Evolutionary conservation across 768 basidiomycete genomes (phyloP), one percentile per base, ranked within the genome.

Genomic region (Panus rudis): DNA sequence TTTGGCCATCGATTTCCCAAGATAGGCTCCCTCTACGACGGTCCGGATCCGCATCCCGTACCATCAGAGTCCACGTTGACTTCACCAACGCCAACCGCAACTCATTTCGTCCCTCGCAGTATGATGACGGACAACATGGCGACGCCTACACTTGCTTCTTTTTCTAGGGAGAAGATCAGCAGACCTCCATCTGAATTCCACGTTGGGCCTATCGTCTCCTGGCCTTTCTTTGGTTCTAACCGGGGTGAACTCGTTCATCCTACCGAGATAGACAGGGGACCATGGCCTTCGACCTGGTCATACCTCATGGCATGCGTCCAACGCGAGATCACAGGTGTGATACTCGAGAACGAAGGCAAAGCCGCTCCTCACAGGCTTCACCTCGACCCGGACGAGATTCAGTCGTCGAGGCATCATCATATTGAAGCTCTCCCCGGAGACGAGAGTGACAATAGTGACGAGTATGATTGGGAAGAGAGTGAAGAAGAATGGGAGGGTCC

Each of bases 151-250:
- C n/a, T n/a, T n/a, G n/a, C n/a, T n/a, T n/a, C n/a, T n/a, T n/a
- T n/a, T n/a, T n/a, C n/a, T n/a, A n/a, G n/a, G n/a, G n/a, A n/a
- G n/a, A n/a, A n/a, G n/a, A n/a, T n/a, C n/a, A n/a, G n/a, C n/a
- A 20, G 22, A 1, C 33, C 46, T 27, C 41, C 8, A 11, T 52
- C 59, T 26, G 66, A 72, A 39, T 76, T 72, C 60, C 75, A 81
- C 39, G 69, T 90, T 33, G 88, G 88, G 3, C 83, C 84, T 6
- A 91, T 92, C 54, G 76, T 91, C 39, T 89, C 87, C 3, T 92
- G 89, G 88, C 84, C 88, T 1, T 92, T 91, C 70, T 92, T 92
- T 58, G 88, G 88, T 35, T 83, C 85, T 4, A 79, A 82, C 50
- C 73, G 89, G 30, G 88, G 88, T 24, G 81, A 85, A 45, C 71